Evolutionary conservation across 768 basidiomycete species (phyloP), one percentile per base, ranked within the genome.

Genomic region (Botryobasidium botryosum): DNA sequence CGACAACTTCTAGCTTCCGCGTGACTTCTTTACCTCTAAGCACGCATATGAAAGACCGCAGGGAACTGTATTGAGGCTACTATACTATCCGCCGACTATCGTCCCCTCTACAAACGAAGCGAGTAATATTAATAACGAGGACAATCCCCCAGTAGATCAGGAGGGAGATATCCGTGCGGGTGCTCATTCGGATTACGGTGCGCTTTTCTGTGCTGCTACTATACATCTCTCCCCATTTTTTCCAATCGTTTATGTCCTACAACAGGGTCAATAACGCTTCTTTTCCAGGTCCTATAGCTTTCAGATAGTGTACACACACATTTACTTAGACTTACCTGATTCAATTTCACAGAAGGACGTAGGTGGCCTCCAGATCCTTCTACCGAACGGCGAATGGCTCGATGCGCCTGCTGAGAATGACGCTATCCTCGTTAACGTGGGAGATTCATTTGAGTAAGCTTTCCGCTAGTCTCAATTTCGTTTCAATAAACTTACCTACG

Each of bases 141-240:
- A 17, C 31, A 47, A 29, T n/a, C 35, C 25, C 7, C 15, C n/a
- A 43, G 18, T 7, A n/a, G 23, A 31, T 32, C n/a, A 6, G 2
- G 6, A 39, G n/a, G 17, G 36, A 12, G 52, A 55, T 31, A 50
- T 56, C 17, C 46, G 55, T 3, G 55, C 55, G 1, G 55, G 55
- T 6, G 53, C 55, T 4, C 55, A 56, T 32, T 51, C 50, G 12
- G 55, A 56, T 40, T 53, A 53, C 26, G 55, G 55, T 40, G 24
- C 35, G 31, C n/a, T 37, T 21, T n/a, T 6, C 8, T 37, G 17
- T n/a, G n/a, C 5, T 18, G 36, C 6, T 17, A 21, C 20, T 1
- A 3, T 20, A 7, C 18, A 35, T 7, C 12, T 3, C 40, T 43
- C 3, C 41, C 23, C 3, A 21, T 20, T 18, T 12, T 12, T 12